Conservation (phyloP, 495 filamentous ascomycete species). For the Daldinia loculata region DNA sequence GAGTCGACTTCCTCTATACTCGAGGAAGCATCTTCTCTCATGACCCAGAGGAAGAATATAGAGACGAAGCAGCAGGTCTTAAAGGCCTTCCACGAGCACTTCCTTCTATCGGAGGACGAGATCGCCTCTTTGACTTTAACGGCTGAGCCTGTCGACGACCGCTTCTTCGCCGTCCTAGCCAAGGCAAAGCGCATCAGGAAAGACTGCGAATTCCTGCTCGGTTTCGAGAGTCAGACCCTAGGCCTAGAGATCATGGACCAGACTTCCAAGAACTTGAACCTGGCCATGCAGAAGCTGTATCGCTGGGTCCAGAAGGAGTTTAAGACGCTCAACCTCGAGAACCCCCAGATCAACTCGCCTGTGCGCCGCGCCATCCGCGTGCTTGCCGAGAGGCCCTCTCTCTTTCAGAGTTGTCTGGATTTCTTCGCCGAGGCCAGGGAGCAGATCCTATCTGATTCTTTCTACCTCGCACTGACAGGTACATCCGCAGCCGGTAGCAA, state of each 20-base stretch:
- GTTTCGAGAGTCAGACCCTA: constrained; percentile 86
- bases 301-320: constrained; percentile 95
- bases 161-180: constrained; percentile 82
- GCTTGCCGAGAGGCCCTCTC: constrained; percentile 84
- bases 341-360: constrained; percentile 86
- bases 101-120: constrained; percentile 84
- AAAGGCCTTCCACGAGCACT: constrained; percentile 84
- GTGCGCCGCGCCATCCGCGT: constrained; percentile 87
- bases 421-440: constrained; percentile 93
- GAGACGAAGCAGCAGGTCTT: constrained; percentile 88
- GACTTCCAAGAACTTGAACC: constrained; percentile 84
- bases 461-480: constrained; percentile 90
- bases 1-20: constrained; percentile 79
- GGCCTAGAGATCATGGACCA: constrained; percentile 91
- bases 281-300: constrained; percentile 93
- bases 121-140: constrained; percentile 73
- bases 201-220: constrained; percentile 88
- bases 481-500: constrained; percentile 56
- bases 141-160: constrained; percentile 82
- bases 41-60: constrained; percentile 76
- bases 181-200: constrained; percentile 86
- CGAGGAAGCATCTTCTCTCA: constrained; percentile 77
- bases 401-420: constrained; percentile 94
- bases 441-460: constrained; percentile 85
- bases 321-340: constrained; percentile 90